These are phyloP conservation scores for Cercospora canescens DNA, from an alignment of 2,329 filamentous ascomycete species.

Conservation along the genomic window DNA sequence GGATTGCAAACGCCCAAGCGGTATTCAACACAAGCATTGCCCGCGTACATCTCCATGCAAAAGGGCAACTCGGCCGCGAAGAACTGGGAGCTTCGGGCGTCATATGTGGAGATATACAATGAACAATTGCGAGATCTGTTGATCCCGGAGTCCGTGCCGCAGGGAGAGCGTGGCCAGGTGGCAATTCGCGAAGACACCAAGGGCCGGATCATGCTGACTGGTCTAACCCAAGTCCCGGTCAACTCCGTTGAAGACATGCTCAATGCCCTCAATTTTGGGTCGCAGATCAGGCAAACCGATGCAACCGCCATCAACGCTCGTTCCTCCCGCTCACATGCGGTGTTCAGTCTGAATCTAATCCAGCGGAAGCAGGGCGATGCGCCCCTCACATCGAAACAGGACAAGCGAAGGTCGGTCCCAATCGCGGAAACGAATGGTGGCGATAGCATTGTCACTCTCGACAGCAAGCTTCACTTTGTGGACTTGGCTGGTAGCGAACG, in stretches of 20 bases:
- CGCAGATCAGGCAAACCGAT: conserved; percentile 92
- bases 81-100: conserved; percentile 89
- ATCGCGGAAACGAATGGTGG: conserved; percentile 72
- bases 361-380: conserved; percentile 68
- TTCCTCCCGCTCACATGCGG: conserved; percentile 94
- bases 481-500: conserved; percentile 96
- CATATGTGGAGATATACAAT: conserved; percentile 81
- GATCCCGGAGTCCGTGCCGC: conserved; percentile 69
- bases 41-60: conserved; percentile 44
- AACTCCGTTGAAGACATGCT: conserved; percentile 91
- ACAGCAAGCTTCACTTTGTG: conserved; percentile 98
- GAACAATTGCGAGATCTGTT: conserved; percentile 91
- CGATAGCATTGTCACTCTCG: conserved; percentile 74
- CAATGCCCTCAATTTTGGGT: conserved; percentile 86
- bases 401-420: conserved; percentile 87
- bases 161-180: conserved; percentile 73
- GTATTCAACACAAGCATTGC: conserved; percentile 65
- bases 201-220: conserved; percentile 90
- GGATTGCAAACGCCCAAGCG: conserved; percentile 78
- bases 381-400: conserved; percentile 57
- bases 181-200: conserved; percentile 92
- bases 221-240: conserved; percentile 82
- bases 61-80: conserved; percentile 58
- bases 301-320: conserved; percentile 96
- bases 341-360: conserved; percentile 92